Percentiles rank a stretch among this genome's conserved stretches.
Evolutionary conservation across 2,329 filamentous ascomycete genomes (phyloP).

Genomic region (Xylaria multiplex): DNA sequence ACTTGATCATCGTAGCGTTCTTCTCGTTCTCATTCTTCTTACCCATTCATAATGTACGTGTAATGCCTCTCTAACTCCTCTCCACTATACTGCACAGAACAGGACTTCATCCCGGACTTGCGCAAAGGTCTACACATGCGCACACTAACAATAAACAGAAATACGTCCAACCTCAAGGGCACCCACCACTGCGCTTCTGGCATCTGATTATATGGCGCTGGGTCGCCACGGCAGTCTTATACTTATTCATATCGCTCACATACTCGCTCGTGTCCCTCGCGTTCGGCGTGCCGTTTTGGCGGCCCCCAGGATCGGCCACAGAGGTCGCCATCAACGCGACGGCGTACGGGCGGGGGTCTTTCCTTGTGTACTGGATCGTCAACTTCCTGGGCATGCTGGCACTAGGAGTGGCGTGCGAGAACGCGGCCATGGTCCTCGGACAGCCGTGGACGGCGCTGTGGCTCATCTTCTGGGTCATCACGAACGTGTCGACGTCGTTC

Average conservation of each 20-base stretch:
- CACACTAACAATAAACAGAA: constrained; percentile 45
- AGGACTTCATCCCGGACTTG: background rate
- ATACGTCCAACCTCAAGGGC: constrained; percentile 64
- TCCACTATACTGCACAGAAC: background rate
- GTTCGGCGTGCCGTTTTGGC: constrained; percentile 70
- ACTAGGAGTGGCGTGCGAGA: constrained; percentile 71
- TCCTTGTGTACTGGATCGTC: constrained; percentile 71
- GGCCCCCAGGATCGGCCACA: constrained; percentile 50
- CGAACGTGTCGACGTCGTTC: constrained; percentile 70
- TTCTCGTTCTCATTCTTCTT: constrained; percentile 74
- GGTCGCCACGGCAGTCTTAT: constrained; percentile 64
- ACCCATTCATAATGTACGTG: constrained; percentile 64
- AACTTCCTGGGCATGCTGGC: constrained; percentile 72
- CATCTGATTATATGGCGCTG: constrained; percentile 70
- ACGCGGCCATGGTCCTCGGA: constrained; percentile 70
- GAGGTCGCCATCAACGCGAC: constrained; percentile 18
- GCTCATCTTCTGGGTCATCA: constrained; percentile 75
- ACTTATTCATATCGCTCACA: constrained; percentile 69
- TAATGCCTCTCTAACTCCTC: background rate
- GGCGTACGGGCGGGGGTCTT: constrained; percentile 49
- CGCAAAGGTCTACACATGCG: background rate
- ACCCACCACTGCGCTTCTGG: constrained; percentile 66
- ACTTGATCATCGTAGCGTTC: constrained; percentile 74
- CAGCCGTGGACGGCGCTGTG: constrained; percentile 69
- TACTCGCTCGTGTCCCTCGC: constrained; percentile 72